phyloP scores from a whole-genome alignment of 2,329 filamentous ascomycete species.

The Penicillium expansum region DNA sequence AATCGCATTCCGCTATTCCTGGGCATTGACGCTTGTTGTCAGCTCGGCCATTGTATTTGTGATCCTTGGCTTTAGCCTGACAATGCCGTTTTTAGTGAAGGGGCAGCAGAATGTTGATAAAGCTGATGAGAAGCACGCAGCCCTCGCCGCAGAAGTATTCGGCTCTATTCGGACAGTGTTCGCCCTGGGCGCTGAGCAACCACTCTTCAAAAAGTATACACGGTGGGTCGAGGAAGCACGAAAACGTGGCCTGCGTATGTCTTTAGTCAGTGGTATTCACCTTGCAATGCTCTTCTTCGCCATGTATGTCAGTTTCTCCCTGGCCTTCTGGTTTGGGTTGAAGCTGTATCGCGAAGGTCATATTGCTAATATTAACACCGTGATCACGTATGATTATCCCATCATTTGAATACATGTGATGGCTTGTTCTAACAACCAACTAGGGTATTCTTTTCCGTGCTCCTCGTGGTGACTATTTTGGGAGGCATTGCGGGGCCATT shows the following conservation, averaged over 20 bases:
- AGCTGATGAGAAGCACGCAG: slow-evolving; percentile 37
- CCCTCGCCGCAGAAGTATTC: slow-evolving; percentile 45
- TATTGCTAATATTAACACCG: slow-evolving; percentile 35
- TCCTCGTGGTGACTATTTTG: slow-evolving; percentile 28
- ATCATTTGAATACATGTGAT: background rate
- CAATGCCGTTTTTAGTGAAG: slow-evolving; percentile 35
- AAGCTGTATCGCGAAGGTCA: slow-evolving; percentile 35
- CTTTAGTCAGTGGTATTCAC: slow-evolving; percentile 31
- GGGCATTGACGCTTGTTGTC: slow-evolving; percentile 53
- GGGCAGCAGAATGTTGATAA: slow-evolving; percentile 37
- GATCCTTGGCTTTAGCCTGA: slow-evolving; percentile 30
- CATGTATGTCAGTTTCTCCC: slow-evolving; percentile 36
- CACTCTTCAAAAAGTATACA: slow-evolving; percentile 38
- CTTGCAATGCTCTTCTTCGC: slow-evolving; percentile 36
- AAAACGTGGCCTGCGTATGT: slow-evolving; percentile 30
- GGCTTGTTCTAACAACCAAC: background rate
- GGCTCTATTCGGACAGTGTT: slow-evolving; percentile 46
- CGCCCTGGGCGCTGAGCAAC: slow-evolving; percentile 43
- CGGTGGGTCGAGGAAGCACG: slow-evolving; percentile 39
- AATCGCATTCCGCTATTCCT: slow-evolving; percentile 53
- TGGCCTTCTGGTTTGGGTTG: slow-evolving; percentile 41
- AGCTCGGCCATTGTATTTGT: slow-evolving; percentile 49
- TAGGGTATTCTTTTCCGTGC: slow-evolving; percentile 38
- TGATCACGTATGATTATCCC: slow-evolving; percentile 33
- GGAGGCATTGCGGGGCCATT: slow-evolving; percentile 34